Evolutionary conservation across 805 yeast genomes (phyloP).

Genomic region (Metschnikowia santaceciliae): DNA sequence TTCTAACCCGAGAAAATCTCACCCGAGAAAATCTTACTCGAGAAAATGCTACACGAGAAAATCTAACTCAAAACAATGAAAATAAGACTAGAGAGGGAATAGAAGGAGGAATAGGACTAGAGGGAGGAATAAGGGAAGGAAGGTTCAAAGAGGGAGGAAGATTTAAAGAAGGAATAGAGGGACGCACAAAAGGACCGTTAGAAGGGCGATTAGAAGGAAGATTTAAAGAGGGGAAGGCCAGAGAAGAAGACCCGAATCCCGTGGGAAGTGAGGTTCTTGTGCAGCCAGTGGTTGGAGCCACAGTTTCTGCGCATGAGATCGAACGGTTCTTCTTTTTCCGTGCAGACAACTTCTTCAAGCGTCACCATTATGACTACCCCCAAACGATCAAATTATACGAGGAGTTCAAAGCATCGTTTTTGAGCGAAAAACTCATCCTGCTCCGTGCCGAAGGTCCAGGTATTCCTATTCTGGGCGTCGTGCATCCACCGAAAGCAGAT

Average conservation of each 20-base stretch:
- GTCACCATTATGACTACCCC: slow-evolving; percentile 40
- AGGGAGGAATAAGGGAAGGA: too few relatives aligned
- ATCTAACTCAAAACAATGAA: not conserved
- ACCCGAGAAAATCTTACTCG: not conserved
- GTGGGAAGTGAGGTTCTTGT: slow-evolving; percentile 9
- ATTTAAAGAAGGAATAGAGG: too few relatives aligned
- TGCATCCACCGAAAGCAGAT: not conserved
- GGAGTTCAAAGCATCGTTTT: slow-evolving; percentile 40
- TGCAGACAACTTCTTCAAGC: slow-evolving; percentile 41
- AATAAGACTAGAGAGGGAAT: too few relatives aligned
- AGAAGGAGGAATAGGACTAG: too few relatives aligned
- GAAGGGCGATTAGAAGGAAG: too few relatives aligned
- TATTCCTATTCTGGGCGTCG: not conserved
- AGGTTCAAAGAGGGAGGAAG: too few relatives aligned
- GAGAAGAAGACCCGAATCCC: not conserved
- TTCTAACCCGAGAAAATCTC: not conserved
- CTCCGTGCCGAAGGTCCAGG: slow-evolving; percentile 8
- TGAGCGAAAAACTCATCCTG: slow-evolving; percentile 38
- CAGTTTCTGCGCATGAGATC: slow-evolving; percentile 24
- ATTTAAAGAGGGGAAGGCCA: too few relatives aligned
- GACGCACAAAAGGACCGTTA: too few relatives aligned
- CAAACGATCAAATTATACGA: slow-evolving; percentile 41
- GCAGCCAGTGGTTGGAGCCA: not conserved
- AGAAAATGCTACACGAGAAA: not conserved
- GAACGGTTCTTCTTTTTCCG: slow-evolving; percentile 39